These are phyloP conservation scores for Turritis glabra DNA, from an alignment of 345 rosid genomes.

Conservation along the genomic window DNA sequence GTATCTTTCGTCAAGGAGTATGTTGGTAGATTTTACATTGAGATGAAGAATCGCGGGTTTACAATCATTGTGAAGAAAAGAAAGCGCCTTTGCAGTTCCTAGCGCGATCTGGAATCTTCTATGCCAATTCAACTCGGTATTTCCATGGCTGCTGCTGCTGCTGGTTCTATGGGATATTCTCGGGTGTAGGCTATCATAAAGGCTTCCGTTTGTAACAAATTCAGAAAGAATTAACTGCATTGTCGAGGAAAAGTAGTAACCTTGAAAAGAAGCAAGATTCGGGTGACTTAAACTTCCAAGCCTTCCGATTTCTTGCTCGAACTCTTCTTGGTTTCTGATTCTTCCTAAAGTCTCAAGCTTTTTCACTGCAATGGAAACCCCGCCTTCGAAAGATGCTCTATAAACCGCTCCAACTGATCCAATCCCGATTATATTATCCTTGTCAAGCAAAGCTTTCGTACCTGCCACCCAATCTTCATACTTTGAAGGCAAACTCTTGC, in stretches of 20 bases:
- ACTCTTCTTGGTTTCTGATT: conserved; percentile 86
- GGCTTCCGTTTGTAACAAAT: conserved; percentile 68
- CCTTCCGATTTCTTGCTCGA: conserved; percentile 84
- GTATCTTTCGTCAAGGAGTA: conserved; percentile 76
- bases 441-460: conserved; percentile 86
- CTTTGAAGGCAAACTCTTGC: conserved; percentile 88
- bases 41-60: conserved; percentile 88
- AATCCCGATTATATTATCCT: conserved; percentile 79
- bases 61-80: conserved; percentile 91
- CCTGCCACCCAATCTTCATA: conserved; percentile 98
- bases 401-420: conserved; percentile 88
- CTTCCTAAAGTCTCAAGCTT: conserved; percentile 89
- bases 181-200: conserved; percentile 75
- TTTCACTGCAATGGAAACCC: conserved; percentile 87
- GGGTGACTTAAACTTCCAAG: conserved; percentile 69
- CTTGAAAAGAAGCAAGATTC: conserved; percentile 79
- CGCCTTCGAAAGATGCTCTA: conserved; percentile 78
- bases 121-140: conserved; percentile 67
- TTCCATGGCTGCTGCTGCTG: conserved; percentile 40
- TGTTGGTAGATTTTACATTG: conserved; percentile 83
- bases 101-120: conserved; percentile 84
- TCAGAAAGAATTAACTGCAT: conserved; percentile 84
- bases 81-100: conserved; percentile 85
- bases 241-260: conserved; percentile 82
- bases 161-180: conserved; percentile 56